A percentile compares a stretch with the other conserved stretches of the same genome.
These are phyloP conservation scores for Annulohypoxylon moriforme DNA, from an alignment of 495 filamentous ascomycete species.

Conservation along the genomic window DNA sequence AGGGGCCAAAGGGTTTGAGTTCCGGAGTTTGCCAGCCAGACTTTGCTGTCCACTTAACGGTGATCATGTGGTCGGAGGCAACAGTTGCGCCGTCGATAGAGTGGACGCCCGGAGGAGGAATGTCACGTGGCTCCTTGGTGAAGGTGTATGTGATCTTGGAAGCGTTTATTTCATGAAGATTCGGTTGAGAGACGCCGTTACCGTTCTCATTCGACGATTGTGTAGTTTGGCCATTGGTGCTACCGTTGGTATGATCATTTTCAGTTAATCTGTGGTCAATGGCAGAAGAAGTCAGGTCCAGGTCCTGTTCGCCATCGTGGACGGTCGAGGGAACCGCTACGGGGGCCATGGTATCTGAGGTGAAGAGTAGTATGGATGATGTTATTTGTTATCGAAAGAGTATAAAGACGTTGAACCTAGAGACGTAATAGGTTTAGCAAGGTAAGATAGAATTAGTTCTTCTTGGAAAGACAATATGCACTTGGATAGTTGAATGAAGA, in stretches of 20 bases:
- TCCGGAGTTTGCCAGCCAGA: conserved; percentile 82
- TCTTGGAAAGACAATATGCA: not conserved
- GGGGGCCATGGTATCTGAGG: conserved; percentile 49
- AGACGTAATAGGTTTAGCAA: not conserved
- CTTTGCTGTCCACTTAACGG: conserved; percentile 72
- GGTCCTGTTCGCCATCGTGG: conserved; percentile 49
- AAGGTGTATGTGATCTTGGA: conserved; percentile 76
- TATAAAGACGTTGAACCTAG: not conserved
- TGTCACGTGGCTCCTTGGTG: conserved; percentile 72
- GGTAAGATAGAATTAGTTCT: not conserved
- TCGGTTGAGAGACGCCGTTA: conserved; percentile 45
- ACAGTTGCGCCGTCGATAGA: conserved; percentile 62
- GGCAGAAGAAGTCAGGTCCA: conserved; percentile 57
- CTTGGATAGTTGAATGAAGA: conserved; percentile 15
- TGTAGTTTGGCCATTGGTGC: conserved; percentile 25
- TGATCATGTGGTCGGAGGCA: conserved; percentile 94
- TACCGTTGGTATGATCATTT: conserved; percentile 38
- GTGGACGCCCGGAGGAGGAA: conserved; percentile 69
- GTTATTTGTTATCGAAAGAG: not conserved
- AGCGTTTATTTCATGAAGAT: conserved; percentile 68
- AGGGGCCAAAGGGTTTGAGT: conserved; percentile 81
- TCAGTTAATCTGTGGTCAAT: conserved; percentile 55
- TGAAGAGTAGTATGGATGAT: not conserved
- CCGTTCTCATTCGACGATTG: conserved; percentile 38
- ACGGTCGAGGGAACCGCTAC: conserved; percentile 33